phyloP scores from a whole-genome alignment of 2,329 filamentous ascomycete genomes.

The Diaporthe destruens region DNA sequence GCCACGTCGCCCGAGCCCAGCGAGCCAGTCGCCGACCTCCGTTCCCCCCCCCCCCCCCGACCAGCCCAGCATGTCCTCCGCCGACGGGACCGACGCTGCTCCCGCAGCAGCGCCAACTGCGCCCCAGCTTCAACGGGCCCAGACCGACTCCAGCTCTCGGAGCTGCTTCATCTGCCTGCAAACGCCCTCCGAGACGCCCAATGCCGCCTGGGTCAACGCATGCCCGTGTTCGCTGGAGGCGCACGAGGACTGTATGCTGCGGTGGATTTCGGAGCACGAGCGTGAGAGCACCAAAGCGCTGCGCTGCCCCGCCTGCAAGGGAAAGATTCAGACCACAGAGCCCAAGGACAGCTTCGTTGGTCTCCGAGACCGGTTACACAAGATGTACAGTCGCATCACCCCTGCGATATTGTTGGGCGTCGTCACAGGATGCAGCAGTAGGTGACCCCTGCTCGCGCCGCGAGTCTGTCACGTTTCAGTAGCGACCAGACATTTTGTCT shows the following conservation, averaged over 20 bases:
- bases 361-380: slow-evolving; percentile 70
- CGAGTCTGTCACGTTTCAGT: not conserved
- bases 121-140: slow-evolving; percentile 35
- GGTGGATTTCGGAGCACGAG: slow-evolving; percentile 95
- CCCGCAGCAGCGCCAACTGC: slow-evolving; percentile 1
- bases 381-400: slow-evolving; percentile 64
- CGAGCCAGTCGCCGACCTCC: slow-evolving; percentile 26
- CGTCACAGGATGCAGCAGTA: slow-evolving; percentile 60
- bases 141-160: slow-evolving; percentile 47
- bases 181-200: slow-evolving; percentile 64
- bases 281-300: slow-evolving; percentile 74
- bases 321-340: slow-evolving; percentile 80
- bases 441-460: not conserved
- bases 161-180: slow-evolving; percentile 75
- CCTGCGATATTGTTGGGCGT: slow-evolving; percentile 76
- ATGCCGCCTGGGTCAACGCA: slow-evolving; percentile 80
- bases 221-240: slow-evolving; percentile 92
- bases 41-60: slow-evolving; percentile 1
- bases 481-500: not conserved
- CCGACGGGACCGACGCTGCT: slow-evolving; percentile 8
- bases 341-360: slow-evolving; percentile 81
- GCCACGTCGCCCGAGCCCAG: slow-evolving; percentile 21
- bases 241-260: slow-evolving; percentile 89
- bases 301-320: slow-evolving; percentile 90
- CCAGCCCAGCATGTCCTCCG: slow-evolving; percentile 11